Percentiles rank a stretch among this genome's conserved stretches.
These are phyloP conservation scores for Quercus phellos DNA, from an alignment of 331 rosid genomes.

Conservation along the genomic window DNA sequence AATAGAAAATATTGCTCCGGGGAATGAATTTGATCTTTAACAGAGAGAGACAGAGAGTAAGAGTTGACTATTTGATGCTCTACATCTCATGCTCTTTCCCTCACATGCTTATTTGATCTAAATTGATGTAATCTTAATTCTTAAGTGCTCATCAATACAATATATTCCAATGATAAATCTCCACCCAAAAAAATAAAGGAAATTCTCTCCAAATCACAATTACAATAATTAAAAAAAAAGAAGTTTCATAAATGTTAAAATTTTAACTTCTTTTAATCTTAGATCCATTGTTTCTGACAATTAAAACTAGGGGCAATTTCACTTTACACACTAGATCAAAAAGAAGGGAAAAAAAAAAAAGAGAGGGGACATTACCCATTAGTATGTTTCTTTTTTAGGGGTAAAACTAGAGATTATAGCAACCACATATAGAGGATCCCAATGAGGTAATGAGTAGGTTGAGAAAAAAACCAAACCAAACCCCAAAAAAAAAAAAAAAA, in stretches of 20 bases:
- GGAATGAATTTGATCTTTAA: too few relatives aligned
- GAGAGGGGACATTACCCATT: too few relatives aligned
- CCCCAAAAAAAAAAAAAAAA: background rate
- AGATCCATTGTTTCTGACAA: background rate
- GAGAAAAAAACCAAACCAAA: background rate
- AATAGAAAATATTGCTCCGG: too few relatives aligned
- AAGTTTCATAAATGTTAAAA: background rate
- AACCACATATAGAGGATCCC: background rate
- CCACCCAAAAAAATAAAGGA: too few relatives aligned
- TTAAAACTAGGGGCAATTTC: background rate
- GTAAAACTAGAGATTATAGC: background rate
- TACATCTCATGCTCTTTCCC: too few relatives aligned
- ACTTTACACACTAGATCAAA: background rate
- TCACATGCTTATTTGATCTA: too few relatives aligned
- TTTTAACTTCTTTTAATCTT: background rate
- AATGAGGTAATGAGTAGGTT: background rate
- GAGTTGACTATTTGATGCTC: too few relatives aligned
- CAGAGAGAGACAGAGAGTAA: too few relatives aligned
- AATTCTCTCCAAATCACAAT: too few relatives aligned
- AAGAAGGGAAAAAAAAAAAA: background rate
- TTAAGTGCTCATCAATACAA: too few relatives aligned
- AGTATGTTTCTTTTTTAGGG: background rate
- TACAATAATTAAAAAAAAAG: background rate
- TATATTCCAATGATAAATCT: too few relatives aligned
- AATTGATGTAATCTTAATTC: too few relatives aligned